Evolutionary conservation across 306 rosid genomes (phyloP), one percentile per base, ranked within the genome.

Genomic region (Cicer bijugum): DNA sequence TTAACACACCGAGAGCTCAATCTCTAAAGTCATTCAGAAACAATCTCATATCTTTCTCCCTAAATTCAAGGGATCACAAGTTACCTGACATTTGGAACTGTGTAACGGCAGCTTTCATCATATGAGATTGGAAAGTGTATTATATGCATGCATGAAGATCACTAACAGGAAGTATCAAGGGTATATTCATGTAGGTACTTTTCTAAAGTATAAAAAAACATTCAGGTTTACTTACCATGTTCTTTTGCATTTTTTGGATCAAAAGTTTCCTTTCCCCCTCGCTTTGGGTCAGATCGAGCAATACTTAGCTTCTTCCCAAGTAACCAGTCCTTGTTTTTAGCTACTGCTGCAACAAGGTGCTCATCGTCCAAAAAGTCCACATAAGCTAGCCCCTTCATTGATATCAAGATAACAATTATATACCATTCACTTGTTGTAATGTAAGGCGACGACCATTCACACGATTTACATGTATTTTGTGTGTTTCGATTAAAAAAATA

Each of bases 311-410:
- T 91, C 87, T 87, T 94, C 79, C 96, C 97, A 17, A 83, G 89
- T 71, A 91, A 82, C 59, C 8, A 67, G 67, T 85, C 82, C 80
- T 47, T 89, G 76, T 82, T 91, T 84, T 91, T 94, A 52, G 85
- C 94, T 65, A 94, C 50, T n/a, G 96, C 99, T 61, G 91, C 88
- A 46, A 82, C 81, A 48, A 94, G 95, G 80, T 88, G 97, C 60
- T 81, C 86, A 67, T 88, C 90, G 67, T 88, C 92, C 50, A 78
- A 74, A 81, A 94, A 94, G 83, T 91, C 99, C 83, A 89, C 95
- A 14, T 91, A 94, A 5, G 97, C 97, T 74, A 94, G 90, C 51
- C 99, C 97, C 98, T 93, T 66, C 85, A 82, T 76, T 62, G 62
- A 76, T 44, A 52, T 44, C 19, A 68, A 75, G 50, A 20, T 42